Base-by-base conservation (phyloP, 2,329 filamentous ascomycete species). In the Alternaria ethzedia region DNA sequence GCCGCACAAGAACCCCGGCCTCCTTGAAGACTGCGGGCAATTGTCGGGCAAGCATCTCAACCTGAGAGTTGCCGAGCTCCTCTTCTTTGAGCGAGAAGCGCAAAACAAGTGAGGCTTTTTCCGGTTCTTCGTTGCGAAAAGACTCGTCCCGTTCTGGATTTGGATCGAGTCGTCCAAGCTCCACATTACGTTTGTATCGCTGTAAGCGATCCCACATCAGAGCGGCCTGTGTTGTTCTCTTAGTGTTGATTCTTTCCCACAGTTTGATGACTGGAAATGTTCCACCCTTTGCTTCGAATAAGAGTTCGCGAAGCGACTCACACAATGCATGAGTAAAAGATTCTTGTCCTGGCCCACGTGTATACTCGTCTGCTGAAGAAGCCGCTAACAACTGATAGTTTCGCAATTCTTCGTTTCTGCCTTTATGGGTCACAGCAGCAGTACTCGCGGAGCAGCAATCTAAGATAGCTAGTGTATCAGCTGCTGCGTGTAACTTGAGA, bases 371-470 rank as follows among this genome's bases (percentile, higher is more conserved):
- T 2, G 36, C 12, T 21, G 26, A 28, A 28, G 23, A 61, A 2
- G 65, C 65, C 28, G 65, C 65, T 8, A 67, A 46, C 5, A 63
- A 12, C 5, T 68, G 51, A 17, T 66, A 66, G 4, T 13, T 46
- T 59, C 63, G 44, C 28, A 15, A 17, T 49, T 54, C 47, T 6
- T 61, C 52, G 6, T 15, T 28, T 5, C 11, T 10, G 13, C 67
- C 57, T 41, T 75, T 76, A 10, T 28, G 26, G 26, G 26, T 28
- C 26, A 52, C 54, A 12, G 67, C 50, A n/a, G 65, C 64, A 55
- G 64, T 69, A 60, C 74, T 71, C 2, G 76, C 75, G 32, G 56
- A 77, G 54, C 76, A 79, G 25, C 72, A 74, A 54, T 79, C 77
- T 2, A 79, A 62, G 8, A 79, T 75, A 4, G 66, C 58, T 5